These are phyloP conservation scores for Xylaria sp. DNA, from an alignment of 2,329 filamentous ascomycete species.

Conservation along the genomic window DNA sequence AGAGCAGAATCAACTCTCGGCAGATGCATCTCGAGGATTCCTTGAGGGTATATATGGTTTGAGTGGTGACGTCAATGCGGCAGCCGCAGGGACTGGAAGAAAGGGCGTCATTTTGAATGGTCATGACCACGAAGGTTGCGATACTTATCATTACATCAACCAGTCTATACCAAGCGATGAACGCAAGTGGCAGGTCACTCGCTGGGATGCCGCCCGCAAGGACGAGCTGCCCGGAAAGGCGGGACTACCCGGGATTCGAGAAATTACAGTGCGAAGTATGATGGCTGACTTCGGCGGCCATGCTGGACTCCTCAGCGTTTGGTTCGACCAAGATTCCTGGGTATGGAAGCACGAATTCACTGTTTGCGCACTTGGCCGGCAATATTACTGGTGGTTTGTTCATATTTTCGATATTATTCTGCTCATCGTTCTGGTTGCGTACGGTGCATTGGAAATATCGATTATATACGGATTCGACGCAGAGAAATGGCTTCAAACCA, in stretches of 20 bases:
- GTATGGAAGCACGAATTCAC: conserved; percentile 84
- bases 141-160: conserved; percentile 83
- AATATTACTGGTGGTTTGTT: conserved; percentile 93
- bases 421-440: conserved; percentile 41
- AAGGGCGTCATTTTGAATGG: conserved; percentile 85
- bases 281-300: conserved; percentile 97
- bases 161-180: conserved; percentile 56
- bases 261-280: conserved; percentile 96
- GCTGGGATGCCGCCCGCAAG: conserved; percentile 53
- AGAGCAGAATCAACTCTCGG: conserved; percentile 90
- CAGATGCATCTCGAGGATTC: conserved; percentile 74
- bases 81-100: conserved; percentile 68
- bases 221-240: conserved; percentile 49
- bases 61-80: conserved; percentile 63
- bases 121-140: conserved; percentile 94
- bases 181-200: conserved; percentile 56
- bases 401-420: conserved; percentile 72
- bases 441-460: conserved; percentile 33
- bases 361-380: conserved; percentile 79
- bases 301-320: conserved; percentile 83
- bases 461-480: conserved; percentile 30
- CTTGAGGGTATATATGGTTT: conserved; percentile 85
- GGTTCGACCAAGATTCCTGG: conserved; percentile 77
- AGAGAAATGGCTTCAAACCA: conserved; percentile 29
- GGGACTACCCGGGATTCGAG: conserved; percentile 70